Evolutionary conservation across 495 filamentous ascomycete genomes (phyloP).

Genomic region (Penicillium cataractarum): DNA sequence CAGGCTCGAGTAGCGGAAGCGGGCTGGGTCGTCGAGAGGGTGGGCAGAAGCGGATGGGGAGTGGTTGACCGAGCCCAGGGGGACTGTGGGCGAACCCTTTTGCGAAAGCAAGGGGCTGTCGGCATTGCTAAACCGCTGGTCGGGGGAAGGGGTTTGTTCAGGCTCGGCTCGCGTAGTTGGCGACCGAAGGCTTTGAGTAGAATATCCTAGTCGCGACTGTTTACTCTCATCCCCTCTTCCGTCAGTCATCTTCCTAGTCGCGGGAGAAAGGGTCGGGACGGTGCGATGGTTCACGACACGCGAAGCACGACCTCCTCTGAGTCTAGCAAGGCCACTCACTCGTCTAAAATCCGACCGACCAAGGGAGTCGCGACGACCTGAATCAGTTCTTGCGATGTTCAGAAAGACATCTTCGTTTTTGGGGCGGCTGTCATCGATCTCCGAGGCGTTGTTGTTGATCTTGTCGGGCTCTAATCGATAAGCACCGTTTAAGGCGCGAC

Average conservation of each 20-base stretch:
- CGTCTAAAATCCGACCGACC: slow-evolving; percentile 53
- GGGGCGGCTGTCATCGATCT: slow-evolving; percentile 38
- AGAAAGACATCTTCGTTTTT: slow-evolving; percentile 65
- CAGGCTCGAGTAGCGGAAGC: slow-evolving; percentile 43
- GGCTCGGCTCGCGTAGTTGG: slow-evolving; percentile 36
- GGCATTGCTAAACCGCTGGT: slow-evolving; percentile 45
- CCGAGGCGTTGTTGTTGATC: slow-evolving; percentile 21
- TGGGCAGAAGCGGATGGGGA: slow-evolving; percentile 53
- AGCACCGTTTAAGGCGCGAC: slow-evolving; percentile 32
- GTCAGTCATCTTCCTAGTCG: slow-evolving; percentile 10
- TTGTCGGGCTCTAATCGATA: slow-evolving; percentile 29
- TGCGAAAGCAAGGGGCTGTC: slow-evolving; percentile 52
- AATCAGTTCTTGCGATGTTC: slow-evolving; percentile 62
- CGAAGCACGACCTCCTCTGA: not conserved
- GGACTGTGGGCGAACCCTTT: slow-evolving; percentile 42
- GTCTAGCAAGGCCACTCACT: slow-evolving; percentile 41
- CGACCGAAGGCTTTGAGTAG: slow-evolving; percentile 43
- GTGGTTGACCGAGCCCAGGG: slow-evolving; percentile 40
- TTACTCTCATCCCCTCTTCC: slow-evolving; percentile 5
- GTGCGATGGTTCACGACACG: slow-evolving; percentile 4
- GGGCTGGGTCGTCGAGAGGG: slow-evolving; percentile 51
- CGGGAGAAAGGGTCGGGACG: not conserved
- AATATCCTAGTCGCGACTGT: slow-evolving; percentile 49
- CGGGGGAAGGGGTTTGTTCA: slow-evolving; percentile 47
- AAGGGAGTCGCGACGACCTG: slow-evolving; percentile 47